Conservation (phyloP, 352 stramenopile species). For the Discostella stelligera region DNA sequence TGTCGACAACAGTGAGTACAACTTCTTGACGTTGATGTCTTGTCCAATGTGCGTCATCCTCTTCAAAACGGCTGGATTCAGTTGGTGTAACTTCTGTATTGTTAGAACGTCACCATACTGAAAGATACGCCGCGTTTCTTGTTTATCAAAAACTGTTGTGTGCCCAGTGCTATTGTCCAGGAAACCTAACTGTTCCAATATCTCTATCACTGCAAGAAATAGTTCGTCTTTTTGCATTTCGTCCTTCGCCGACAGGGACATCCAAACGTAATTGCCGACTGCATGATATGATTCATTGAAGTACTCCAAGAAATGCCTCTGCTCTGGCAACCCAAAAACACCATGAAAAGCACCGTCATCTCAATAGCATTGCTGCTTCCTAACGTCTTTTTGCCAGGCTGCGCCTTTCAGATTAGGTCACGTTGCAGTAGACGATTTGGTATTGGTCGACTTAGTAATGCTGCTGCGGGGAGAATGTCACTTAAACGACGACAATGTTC, state of each 20-base stretch:
- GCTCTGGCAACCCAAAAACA: neutral
- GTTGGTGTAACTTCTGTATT: neutral
- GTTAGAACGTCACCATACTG: neutral
- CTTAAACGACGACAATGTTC: neutral
- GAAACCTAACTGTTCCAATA: neutral
- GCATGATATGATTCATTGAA: neutral
- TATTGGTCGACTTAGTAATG: neutral
- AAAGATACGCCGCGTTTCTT: neutral
- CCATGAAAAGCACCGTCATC: neutral
- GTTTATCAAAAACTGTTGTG: neutral
- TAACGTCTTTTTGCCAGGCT: neutral
- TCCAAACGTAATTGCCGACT: neutral
- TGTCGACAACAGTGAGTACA: neutral
- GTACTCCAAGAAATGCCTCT: conserved; percentile 2
- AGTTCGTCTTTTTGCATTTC: neutral
- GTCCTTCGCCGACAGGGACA: neutral
- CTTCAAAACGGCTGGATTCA: neutral
- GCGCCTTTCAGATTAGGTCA: conserved; percentile 2
- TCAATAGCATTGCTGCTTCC: neutral
- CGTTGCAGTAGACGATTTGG: neutral
- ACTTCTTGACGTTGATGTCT: neutral
- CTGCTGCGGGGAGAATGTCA: neutral
- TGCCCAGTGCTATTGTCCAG: neutral
- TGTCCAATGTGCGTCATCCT: neutral
- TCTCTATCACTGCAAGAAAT: neutral